Conservation (phyloP, 2,329 filamentous ascomycete species). For the Calonectria pseudoreteaudii region DNA sequence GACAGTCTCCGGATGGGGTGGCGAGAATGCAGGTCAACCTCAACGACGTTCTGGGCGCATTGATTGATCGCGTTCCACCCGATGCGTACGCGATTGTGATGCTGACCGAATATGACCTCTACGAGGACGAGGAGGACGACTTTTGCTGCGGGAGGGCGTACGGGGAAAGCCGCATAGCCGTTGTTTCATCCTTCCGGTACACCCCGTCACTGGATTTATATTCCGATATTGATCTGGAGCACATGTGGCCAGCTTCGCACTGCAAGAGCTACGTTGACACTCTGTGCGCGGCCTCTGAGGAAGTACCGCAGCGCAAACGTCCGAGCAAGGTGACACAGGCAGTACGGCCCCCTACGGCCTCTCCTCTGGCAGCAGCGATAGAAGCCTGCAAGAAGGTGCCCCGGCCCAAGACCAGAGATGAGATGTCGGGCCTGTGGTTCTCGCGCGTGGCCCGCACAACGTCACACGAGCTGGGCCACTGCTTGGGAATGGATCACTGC, state of each 20-base stretch:
- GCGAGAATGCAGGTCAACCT: constrained; percentile 68
- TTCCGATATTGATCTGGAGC: constrained; percentile 54
- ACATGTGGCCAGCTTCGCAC: constrained; percentile 75
- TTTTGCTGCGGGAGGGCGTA: constrained; percentile 77
- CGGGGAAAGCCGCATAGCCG: constrained; percentile 70
- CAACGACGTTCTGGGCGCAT: constrained; percentile 69
- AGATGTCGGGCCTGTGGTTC: constrained; percentile 65
- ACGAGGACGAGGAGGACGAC: constrained; percentile 73
- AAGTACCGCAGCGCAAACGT: neutral
- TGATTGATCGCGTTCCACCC: constrained; percentile 62
- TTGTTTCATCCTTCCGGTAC: constrained; percentile 73
- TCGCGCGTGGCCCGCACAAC: constrained; percentile 67
- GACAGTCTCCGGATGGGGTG: constrained; percentile 58
- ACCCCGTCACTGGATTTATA: constrained; percentile 61
- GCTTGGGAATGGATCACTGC: constrained; percentile 75
- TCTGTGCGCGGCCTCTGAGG: constrained; percentile 42
- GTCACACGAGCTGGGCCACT: constrained; percentile 76
- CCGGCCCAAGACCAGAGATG: constrained; percentile 38
- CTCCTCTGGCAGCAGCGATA: constrained; percentile 51
- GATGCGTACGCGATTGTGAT: constrained; percentile 71
- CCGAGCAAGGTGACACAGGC: neutral
- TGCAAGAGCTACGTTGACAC: constrained; percentile 63
- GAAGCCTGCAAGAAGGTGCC: constrained; percentile 37
- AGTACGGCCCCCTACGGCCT: neutral
- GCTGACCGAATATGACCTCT: constrained; percentile 71